Percentiles rank a stretch among this genome's conserved stretches.
Evolutionary conservation across 805 yeast genomes (phyloP).

Genomic region (Starmerella kuoi): DNA sequence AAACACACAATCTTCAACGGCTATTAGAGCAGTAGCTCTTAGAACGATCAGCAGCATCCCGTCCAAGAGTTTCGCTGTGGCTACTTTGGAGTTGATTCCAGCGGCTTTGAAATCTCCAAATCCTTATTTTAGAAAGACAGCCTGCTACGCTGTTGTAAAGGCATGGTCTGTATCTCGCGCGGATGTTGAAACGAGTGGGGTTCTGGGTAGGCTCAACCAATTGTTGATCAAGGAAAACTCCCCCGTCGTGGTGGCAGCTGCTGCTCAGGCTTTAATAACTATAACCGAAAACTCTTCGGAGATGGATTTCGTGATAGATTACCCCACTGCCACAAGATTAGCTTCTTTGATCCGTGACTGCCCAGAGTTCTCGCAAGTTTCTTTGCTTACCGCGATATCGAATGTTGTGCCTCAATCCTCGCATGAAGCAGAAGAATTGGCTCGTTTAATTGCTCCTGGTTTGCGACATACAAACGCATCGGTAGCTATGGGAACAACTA

Average conservation of each 20-base stretch:
- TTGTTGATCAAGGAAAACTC: constrained; percentile 42
- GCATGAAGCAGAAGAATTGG: constrained; percentile 52
- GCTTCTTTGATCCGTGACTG: constrained; percentile 34
- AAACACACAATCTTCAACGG: constrained; percentile 35
- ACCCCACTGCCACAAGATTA: constrained; percentile 35
- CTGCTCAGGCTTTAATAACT: constrained; percentile 53
- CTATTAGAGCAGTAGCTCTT: constrained; percentile 47
- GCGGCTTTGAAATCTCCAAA: constrained; percentile 37
- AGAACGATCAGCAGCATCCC: constrained; percentile 53
- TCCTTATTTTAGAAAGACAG: constrained; percentile 52
- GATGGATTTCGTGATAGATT: constrained; percentile 43
- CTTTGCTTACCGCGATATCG: constrained; percentile 52
- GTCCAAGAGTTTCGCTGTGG: constrained; percentile 38
- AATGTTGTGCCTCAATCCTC: constrained; percentile 57
- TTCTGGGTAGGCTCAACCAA: constrained; percentile 40
- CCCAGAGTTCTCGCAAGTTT: constrained; percentile 59
- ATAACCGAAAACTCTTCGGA: constrained; percentile 46
- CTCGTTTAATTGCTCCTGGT: constrained; percentile 55
- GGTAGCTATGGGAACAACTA: constrained; percentile 65
- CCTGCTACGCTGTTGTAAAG: constrained; percentile 58
- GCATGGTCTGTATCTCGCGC: constrained; percentile 45
- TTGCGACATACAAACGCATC: constrained; percentile 71
- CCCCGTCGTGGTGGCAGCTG: constrained; percentile 54
- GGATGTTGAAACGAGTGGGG: constrained; percentile 33
- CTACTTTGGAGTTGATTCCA: constrained; percentile 34